Percentiles rank a stretch among this genome's conserved stretches.
These are phyloP conservation scores for Mycena metata DNA, from an alignment of 768 basidiomycete species.

Conservation along the genomic window DNA sequence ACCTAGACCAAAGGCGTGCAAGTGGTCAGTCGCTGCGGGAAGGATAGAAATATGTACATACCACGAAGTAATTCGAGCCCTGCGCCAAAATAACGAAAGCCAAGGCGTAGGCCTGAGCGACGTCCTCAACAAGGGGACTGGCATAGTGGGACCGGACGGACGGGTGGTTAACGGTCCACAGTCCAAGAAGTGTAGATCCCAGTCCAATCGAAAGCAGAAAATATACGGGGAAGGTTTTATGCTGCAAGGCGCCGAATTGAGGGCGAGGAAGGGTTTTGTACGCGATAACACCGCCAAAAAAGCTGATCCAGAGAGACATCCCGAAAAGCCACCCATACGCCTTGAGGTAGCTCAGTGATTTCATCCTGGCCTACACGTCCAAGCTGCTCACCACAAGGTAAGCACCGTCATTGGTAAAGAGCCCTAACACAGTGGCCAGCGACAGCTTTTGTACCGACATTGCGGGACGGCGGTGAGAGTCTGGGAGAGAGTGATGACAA, in stretches of 20 bases:
- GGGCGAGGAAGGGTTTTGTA: constrained; percentile 73
- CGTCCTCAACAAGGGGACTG: constrained; percentile 67
- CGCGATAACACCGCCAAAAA: constrained; percentile 80
- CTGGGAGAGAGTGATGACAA: too few relatives aligned
- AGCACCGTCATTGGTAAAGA: constrained; percentile 53
- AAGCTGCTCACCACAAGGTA: too few relatives aligned
- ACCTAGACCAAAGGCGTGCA: constrained; percentile 42
- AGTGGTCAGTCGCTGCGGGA: not conserved
- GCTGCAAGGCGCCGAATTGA: constrained; percentile 81
- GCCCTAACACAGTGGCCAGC: constrained; percentile 46
- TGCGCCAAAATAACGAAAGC: constrained; percentile 62
- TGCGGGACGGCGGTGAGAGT: too few relatives aligned
- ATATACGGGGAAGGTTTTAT: constrained; percentile 81
- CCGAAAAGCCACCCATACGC: constrained; percentile 77
- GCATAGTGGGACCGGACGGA: constrained; percentile 63
- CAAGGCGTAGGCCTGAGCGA: constrained; percentile 74
- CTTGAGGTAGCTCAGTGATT: too few relatives aligned
- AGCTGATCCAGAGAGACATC: constrained; percentile 82
- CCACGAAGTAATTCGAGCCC: constrained; percentile 72
- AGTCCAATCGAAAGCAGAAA: constrained; percentile 72
- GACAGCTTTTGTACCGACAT: constrained; percentile 50
- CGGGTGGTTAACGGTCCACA: constrained; percentile 72
- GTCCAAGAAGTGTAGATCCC: constrained; percentile 65
- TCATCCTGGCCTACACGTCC: too few relatives aligned
- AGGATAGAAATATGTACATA: not conserved